These are phyloP conservation scores for Calophaca sinica DNA, from an alignment of 306 rosid genomes.

Conservation along the genomic window DNA sequence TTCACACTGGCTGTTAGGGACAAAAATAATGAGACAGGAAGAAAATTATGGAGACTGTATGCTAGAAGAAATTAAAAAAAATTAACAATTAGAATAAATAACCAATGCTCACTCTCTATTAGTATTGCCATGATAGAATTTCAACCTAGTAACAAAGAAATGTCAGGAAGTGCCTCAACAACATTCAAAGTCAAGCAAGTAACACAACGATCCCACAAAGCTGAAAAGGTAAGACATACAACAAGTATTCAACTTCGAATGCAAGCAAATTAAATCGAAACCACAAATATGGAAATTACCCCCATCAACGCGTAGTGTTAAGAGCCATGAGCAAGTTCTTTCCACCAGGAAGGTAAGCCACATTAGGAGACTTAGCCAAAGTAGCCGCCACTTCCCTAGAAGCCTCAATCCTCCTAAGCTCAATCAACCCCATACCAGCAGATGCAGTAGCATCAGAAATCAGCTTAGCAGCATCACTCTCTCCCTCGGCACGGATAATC, in stretches of 20 bases:
- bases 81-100: no score
- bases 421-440: constrained; percentile 77
- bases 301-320: constrained; percentile 66
- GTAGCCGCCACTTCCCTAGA: constrained; percentile 83
- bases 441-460: constrained; percentile 82
- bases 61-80: no score
- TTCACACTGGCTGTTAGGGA: no score
- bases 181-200: no score
- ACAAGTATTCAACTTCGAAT: background rate
- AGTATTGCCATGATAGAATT: no score
- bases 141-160: no score
- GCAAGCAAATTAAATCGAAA: constrained; percentile 5
- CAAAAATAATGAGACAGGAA: no score
- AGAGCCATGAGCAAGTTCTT: constrained; percentile 76
- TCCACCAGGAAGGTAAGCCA: constrained; percentile 73
- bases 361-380: constrained; percentile 84
- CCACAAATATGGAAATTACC: constrained; percentile 43
- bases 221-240: background rate
- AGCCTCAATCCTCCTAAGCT: constrained; percentile 90
- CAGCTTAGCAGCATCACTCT: constrained; percentile 87
- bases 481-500: constrained; percentile 90
- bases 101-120: no score
- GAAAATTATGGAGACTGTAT: no score
- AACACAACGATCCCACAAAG: no score
- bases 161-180: no score